Percentiles rank a stretch among this genome's conserved stretches.
These are phyloP conservation scores for Sequoiadendron giganteum DNA, from an alignment of 75 land plant species.

Conservation along the genomic window DNA sequence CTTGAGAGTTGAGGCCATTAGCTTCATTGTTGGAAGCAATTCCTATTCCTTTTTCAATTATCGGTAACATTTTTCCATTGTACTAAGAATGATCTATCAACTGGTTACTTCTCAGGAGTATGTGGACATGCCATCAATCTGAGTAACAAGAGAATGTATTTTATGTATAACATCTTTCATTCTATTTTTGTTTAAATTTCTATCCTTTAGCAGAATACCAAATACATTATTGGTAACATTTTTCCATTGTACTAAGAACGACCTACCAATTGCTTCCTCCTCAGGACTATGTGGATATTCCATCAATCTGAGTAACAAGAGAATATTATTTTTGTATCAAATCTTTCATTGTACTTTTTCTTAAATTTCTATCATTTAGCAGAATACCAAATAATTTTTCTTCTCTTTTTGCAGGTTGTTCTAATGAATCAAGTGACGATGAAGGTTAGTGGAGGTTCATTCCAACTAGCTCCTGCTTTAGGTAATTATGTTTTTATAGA, in stretches of 20 bases:
- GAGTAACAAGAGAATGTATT: neutral
- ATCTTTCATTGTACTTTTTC: neutral
- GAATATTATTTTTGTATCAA: neutral
- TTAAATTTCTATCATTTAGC: slow-evolving; percentile 7
- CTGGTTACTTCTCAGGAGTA: neutral
- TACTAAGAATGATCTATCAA: neutral
- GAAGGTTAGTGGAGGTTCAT: slow-evolving; percentile 63
- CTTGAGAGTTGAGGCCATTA: neutral
- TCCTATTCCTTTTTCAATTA: neutral
- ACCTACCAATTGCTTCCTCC: neutral
- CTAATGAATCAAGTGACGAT: slow-evolving; percentile 86
- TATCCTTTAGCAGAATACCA: neutral
- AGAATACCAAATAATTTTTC: neutral
- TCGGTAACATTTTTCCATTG: neutral
- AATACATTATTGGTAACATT: neutral
- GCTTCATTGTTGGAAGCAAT: neutral
- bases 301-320: neutral
- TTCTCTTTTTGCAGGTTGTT: slow-evolving; percentile 58
- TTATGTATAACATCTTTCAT: neutral
- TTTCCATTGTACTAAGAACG: neutral
- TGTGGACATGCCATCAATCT: neutral
- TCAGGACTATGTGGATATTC: neutral
- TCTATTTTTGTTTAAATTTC: slow-evolving; percentile 4
- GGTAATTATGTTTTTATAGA: slow-evolving; percentile 33
- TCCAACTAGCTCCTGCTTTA: slow-evolving; percentile 71